A percentile compares a stretch with the other conserved stretches of the same genome.
These are phyloP conservation scores for Phyllosticta capitalensis DNA, from an alignment of 2,329 filamentous ascomycete genomes.

Conservation along the genomic window DNA sequence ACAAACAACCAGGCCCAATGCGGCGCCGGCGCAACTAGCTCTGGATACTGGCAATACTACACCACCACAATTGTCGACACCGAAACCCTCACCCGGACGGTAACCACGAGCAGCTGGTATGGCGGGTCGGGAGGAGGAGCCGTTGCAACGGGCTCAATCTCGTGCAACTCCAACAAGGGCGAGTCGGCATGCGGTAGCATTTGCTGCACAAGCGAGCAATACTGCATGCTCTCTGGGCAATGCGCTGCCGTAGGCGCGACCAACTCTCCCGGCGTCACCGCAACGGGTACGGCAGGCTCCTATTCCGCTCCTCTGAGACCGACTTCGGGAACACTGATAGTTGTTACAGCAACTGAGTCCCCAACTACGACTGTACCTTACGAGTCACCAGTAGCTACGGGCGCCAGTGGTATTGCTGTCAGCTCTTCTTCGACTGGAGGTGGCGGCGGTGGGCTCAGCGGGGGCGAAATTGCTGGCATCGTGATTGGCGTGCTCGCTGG, in stretches of 20 bases:
- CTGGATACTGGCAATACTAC: constrained; percentile 45
- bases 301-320: constrained; percentile 34
- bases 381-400: constrained; percentile 44
- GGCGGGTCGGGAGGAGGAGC: constrained; percentile 12
- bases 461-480: constrained; percentile 70
- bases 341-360: constrained; percentile 35
- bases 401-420: constrained; percentile 33
- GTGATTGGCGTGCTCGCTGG: constrained; percentile 65
- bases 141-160: constrained; percentile 14
- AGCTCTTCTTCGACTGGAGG: constrained; percentile 17
- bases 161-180: constrained; percentile 36
- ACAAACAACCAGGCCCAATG: constrained; percentile 27
- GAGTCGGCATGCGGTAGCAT: constrained; percentile 56
- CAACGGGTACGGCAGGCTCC: constrained; percentile 31
- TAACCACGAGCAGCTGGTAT: constrained; percentile 42
- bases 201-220: constrained; percentile 63
- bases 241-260: constrained; percentile 48
- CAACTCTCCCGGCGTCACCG: constrained; percentile 32
- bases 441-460: constrained; percentile 44
- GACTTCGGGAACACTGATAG: constrained; percentile 46
- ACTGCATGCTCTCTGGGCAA: constrained; percentile 49
- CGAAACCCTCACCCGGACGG: constrained; percentile 45
- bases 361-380: constrained; percentile 42
- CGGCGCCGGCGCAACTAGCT: constrained; percentile 17
- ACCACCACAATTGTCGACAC: constrained; percentile 51